Base-by-base conservation (phyloP, 192 early-diverging fungal species). In the Physocladia obscura region DNA sequence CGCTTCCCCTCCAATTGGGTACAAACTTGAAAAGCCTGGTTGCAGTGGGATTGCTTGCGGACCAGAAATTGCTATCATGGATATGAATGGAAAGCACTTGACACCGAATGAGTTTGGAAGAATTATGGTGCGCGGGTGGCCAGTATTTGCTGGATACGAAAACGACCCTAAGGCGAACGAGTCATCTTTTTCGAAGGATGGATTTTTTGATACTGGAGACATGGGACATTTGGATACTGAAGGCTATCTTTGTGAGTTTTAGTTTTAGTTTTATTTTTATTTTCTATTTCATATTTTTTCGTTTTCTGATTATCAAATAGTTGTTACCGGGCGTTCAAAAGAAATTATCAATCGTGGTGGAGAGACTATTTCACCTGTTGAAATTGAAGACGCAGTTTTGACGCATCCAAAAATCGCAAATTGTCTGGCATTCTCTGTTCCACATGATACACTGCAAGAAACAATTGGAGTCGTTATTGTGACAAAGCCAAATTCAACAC, bases 281-380 rank as follows among this genome's bases (percentile, higher is more conserved):
- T 22, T 22, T 13, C n/a, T 24, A 21, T 21, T 0, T n/a, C 0
- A 47, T n/a, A 47, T 13, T n/a, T 47, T 8, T 11, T 2, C 17
- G 49, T 36, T 19, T 78, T 94, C 24, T 8, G 15, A 54, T 26
- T 54, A 6, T 47, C 44, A 13, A 17, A 48, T 15, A 55, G 54
- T 55, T 29, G 77, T 94, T 56, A 91, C 89, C 4, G 93, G 93
- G 0, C 89, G 93, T 49, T 90, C 90, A 76, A 93, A 94, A 83
- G 93, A 93, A 73, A 79, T 91, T 59, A 94, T 94, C 64, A 94
- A 91, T 74, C 89, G 93, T 51, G 92, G 92, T 36, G 93, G 93
- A 32, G 93, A 93, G 71, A 94, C 90, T 75, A 92, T 94, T 61
- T 92, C 89, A 22, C 93, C 93, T 2, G 67, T 93, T 19, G 92